These are phyloP conservation scores for Cardamine chenopodiifolia DNA, from an alignment of 345 rosid genomes.

Conservation along the genomic window DNA sequence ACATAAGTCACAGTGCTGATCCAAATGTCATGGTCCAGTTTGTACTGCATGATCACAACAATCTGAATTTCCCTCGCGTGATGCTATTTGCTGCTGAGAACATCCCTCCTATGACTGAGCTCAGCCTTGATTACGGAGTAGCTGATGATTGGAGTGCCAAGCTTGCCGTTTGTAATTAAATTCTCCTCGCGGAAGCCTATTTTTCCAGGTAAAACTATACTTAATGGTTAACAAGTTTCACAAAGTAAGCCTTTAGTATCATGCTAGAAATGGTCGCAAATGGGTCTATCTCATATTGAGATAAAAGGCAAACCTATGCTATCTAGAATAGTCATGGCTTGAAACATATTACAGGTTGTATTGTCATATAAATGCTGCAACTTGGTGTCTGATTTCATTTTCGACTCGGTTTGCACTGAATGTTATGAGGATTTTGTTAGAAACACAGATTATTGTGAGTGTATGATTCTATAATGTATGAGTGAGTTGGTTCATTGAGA, in stretches of 20 bases:
- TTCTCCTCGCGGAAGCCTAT: background rate
- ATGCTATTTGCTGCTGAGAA: slow-evolving; percentile 93
- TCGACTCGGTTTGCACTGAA: background rate
- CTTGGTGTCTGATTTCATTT: slow-evolving; percentile 2
- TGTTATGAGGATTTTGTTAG: background rate
- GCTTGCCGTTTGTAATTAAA: slow-evolving; percentile 71
- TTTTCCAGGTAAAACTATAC: slow-evolving; percentile 32
- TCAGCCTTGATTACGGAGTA: slow-evolving; percentile 93
- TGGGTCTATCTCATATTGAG: background rate
- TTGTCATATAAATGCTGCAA: background rate
- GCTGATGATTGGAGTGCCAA: slow-evolving; percentile 77
- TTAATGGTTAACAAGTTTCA: background rate
- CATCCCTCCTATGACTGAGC: slow-evolving; percentile 87
- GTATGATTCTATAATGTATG: background rate
- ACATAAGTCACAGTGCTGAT: slow-evolving; percentile 80
- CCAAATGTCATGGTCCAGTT: slow-evolving; percentile 88
- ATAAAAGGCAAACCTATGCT: background rate
- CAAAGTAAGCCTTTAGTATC: too few relatives aligned
- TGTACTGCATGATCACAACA: slow-evolving; percentile 84
- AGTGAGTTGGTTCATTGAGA: background rate
- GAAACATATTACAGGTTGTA: slow-evolving; percentile 8
- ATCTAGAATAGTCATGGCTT: slow-evolving; percentile 2
- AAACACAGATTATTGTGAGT: background rate
- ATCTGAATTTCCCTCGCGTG: slow-evolving; percentile 82
- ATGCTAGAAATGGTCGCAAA: background rate